Base-by-base conservation (phyloP, 805 yeast species). In the Saccharomyces jurei region DNA sequence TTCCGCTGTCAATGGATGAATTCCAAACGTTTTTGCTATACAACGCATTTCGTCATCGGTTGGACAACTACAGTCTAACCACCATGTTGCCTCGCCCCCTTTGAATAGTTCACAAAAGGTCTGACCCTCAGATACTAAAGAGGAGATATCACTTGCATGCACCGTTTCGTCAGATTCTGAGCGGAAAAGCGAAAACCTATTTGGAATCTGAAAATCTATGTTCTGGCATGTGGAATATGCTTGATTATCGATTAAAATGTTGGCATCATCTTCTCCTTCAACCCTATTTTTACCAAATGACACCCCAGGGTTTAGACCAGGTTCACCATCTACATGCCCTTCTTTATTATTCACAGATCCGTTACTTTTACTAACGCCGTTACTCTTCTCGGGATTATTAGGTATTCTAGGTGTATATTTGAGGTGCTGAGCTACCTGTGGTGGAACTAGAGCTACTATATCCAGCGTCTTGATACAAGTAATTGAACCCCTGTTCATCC, bases 1-100 rank as follows among this genome's bases (percentile, higher is more conserved):
- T 73, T 91, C 98, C 1, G 96, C 89, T 0, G 97, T 91, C 77
- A 91, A 82, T 22, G 98, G 97, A 74, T 91, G 97, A 72, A 91
- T 87, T 8, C 96, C 96, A 69, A 91, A 91, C 0, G 97, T 92
- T 63, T 89, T 89, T n/a, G 96, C 84, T 36, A 91, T 68, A 62
- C 87, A 83, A 65, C 85, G 86, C 96, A 91, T 88, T 71, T 91
- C 98, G 9, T 83, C 82, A 65, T 90, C 97, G 0, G 96, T 87
- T 6, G 97, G 97, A 65, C 96, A 85, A 46, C 82, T 75, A 66
- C 96, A 89, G 68, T 92, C 97, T 47, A 91, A 74, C 96, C 96
- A 90, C 97, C 97, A 89, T 9, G 89, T 82, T 2, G 89, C 84
- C 52, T 83, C 82, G 13, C 83, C 83, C 46, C 79, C 77, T 52